Conservation (phyloP, 31 red algal species). For the Endocladia muricata region DNA sequence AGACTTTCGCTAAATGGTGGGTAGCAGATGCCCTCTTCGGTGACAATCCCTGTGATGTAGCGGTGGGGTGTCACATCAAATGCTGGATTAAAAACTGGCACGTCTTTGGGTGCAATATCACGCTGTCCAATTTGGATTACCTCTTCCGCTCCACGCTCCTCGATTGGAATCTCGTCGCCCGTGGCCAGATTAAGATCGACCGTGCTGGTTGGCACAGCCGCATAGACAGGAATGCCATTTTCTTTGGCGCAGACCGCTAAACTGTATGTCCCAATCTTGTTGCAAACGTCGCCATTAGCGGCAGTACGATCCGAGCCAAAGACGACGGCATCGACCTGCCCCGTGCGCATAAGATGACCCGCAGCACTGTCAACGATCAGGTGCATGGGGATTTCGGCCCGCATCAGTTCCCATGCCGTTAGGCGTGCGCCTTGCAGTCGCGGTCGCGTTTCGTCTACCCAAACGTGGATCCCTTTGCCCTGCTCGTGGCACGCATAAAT, state of each 20-base stretch:
- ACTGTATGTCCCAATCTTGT: conserved; percentile 71
- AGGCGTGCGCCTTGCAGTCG: conserved; percentile 67
- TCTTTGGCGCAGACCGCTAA: conserved; percentile 19
- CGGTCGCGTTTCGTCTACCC: conserved; percentile 72
- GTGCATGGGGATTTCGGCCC: conserved; percentile 31
- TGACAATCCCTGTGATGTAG: conserved; percentile 57
- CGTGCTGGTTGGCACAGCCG: conserved; percentile 33
- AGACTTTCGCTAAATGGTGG: no score
- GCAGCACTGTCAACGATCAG: conserved; percentile 40
- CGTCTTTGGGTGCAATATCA: conserved; percentile 24
- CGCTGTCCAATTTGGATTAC: conserved; percentile 17
- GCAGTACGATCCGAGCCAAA: conserved; percentile 60
- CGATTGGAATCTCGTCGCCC: conserved; percentile 50
- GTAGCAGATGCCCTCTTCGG: no score
- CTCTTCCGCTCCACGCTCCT: conserved; percentile 44
- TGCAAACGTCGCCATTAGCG: conserved; percentile 43
- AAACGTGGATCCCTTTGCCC: conserved; percentile 19
- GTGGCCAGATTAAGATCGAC: conserved; percentile 18
- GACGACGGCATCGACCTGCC: conserved; percentile 29
- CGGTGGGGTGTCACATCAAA: conserved; percentile 62
- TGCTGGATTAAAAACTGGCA: conserved; percentile 52
- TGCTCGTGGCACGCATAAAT: conserved; percentile 18
- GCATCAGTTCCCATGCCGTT: conserved; percentile 52
- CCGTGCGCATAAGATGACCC: conserved; percentile 42
- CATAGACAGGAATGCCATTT: conserved; percentile 64